These are phyloP conservation scores for Volvox carteri DNA, from an alignment of 163 green algal genomes.

Conservation along the genomic window DNA sequence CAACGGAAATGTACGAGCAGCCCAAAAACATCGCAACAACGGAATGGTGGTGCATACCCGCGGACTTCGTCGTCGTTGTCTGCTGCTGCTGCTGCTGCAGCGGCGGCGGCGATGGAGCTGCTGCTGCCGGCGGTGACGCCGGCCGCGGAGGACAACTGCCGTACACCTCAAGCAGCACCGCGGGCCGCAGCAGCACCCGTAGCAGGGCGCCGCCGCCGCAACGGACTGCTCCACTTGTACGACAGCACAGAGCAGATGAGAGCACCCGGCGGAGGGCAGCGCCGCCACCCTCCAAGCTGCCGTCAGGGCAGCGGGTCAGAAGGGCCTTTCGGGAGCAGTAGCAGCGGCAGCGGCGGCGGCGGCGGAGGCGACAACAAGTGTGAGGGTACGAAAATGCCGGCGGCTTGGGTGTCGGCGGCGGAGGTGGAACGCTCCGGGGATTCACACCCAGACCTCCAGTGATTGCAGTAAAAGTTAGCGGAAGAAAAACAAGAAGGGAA, in stretches of 20 bases:
- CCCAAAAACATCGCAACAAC: no score
- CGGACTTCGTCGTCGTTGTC: not conserved
- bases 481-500: no score
- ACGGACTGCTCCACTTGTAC: not conserved
- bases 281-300: not conserved
- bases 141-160: not conserved
- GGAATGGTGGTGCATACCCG: not conserved
- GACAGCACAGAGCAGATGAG: not conserved
- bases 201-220: not conserved
- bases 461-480: no score
- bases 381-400: no score
- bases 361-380: no score
- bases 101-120: no score
- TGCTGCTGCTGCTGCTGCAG: not conserved
- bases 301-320: conserved; percentile 8
- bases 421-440: no score
- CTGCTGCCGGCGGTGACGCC: not conserved
- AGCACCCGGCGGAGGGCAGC: not conserved
- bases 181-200: not conserved
- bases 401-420: no score
- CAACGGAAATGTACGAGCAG: no score
- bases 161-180: conserved; percentile 14
- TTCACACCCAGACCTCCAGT: no score
- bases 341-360: not conserved
- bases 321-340: not conserved